phyloP scores from a whole-genome alignment of 2,329 filamentous ascomycete species.

The Microsporum audouinii region DNA sequence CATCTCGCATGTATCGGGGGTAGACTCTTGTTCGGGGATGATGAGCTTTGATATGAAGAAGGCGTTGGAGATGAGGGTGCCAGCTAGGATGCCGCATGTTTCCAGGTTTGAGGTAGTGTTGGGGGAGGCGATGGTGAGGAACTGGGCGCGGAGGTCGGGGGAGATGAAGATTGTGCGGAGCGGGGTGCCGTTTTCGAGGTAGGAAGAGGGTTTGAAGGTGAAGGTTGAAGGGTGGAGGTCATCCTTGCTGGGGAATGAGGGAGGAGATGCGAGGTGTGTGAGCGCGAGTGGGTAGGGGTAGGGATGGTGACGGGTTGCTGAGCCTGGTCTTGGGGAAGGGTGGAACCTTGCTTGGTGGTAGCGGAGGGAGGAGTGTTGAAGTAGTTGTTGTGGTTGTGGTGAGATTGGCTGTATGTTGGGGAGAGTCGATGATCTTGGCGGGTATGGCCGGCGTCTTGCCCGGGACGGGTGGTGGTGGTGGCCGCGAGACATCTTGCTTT shows the following conservation, averaged over 20 bases:
- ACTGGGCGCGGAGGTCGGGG: constrained; percentile 57
- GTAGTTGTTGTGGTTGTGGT: not conserved
- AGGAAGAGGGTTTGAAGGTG: constrained; percentile 73
- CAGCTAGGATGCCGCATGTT: constrained; percentile 90
- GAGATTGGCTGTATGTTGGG: not conserved
- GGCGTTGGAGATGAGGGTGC: constrained; percentile 81
- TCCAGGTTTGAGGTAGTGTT: constrained; percentile 79
- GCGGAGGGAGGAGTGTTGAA: constrained; percentile 19
- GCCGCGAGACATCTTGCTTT: constrained; percentile 17
- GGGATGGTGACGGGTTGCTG: constrained; percentile 17
- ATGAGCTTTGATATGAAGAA: constrained; percentile 81
- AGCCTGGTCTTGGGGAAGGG: constrained; percentile 11
- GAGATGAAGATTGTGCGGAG: constrained; percentile 84
- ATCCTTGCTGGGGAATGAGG: constrained; percentile 23
- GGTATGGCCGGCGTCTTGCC: constrained; percentile 28
- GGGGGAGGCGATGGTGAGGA: constrained; percentile 58
- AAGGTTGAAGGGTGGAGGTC: constrained; percentile 44
- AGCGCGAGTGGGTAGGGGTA: constrained; percentile 22
- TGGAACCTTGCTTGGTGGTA: not conserved
- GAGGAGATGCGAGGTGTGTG: not conserved
- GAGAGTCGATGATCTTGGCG: constrained; percentile 24
- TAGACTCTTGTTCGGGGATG: constrained; percentile 82
- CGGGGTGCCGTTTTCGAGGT: constrained; percentile 78
- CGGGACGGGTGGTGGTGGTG: constrained; percentile 12
- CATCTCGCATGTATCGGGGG: constrained; percentile 89